Conservation (phyloP, 1,284 basidiomycete species). For the Exobasidium rhododendri region DNA sequence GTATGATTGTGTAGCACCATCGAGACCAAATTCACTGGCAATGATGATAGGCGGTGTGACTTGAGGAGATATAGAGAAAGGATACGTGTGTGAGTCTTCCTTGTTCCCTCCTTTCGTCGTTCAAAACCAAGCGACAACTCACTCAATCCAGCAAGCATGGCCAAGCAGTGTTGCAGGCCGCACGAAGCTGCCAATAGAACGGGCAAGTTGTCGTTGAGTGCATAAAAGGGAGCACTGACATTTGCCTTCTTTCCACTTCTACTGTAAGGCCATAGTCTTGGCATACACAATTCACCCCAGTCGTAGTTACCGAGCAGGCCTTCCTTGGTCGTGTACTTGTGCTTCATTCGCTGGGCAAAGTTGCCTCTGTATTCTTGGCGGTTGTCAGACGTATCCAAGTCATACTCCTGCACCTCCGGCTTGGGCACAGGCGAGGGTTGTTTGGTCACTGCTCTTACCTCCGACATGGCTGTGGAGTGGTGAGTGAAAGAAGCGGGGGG, state of each 20-base stretch:
- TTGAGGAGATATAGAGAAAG: too few relatives aligned
- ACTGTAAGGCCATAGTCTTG: constrained; percentile 34
- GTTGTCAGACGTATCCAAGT: background rate
- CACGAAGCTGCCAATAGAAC: constrained; percentile 31
- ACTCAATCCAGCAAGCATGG: constrained; percentile 74
- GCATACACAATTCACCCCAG: constrained; percentile 35
- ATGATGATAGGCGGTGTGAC: constrained; percentile 74
- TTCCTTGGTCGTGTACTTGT: constrained; percentile 18
- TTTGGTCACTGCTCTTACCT: background rate
- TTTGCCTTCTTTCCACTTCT: constrained; percentile 18
- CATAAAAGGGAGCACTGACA: constrained; percentile 38
- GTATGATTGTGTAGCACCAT: constrained; percentile 63
- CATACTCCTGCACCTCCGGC: background rate
- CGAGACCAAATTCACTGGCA: constrained; percentile 46
- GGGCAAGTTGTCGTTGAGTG: constrained; percentile 38
- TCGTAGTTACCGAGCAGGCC: constrained; percentile 43
- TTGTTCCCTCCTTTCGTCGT: too few relatives aligned
- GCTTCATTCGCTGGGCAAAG: background rate
- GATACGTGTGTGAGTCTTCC: too few relatives aligned
- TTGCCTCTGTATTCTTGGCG: background rate
- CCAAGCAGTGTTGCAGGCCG: constrained; percentile 70
- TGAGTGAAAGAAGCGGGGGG: background rate
- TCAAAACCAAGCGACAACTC: too few relatives aligned
- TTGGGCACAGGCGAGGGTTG: background rate
- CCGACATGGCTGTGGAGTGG: background rate